Base-by-base conservation (phyloP, 176 grass and related monocot species). In the Phoenix roebelenii region DNA sequence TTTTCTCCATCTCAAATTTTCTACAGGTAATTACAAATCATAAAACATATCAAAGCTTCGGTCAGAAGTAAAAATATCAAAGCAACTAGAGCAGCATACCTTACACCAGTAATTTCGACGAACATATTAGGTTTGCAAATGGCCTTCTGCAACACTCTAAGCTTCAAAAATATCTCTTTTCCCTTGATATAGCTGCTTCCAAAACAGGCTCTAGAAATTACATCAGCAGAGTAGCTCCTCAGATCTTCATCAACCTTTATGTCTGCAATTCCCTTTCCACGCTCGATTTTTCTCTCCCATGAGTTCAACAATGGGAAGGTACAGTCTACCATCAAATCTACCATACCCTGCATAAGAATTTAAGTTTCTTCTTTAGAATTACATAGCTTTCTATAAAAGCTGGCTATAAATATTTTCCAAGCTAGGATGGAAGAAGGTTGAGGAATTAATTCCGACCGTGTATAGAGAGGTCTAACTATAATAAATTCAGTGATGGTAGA, bases 251-350 rank as follows among this genome's bases (percentile, higher is more conserved):
- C 93, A 16, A 97, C 85, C 72, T 76, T 91, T 19, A 97, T 85
- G n/a, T 91, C 84, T 20, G 68, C 15, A 3, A 63, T 68, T 28
- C 93, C 84, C 50, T 69, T 76, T 67, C 61, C 77, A 39, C 63
- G 64, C 4, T 87, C 80, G 22, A 90, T 39, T 60, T 69, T 82
- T 25, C 61, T 56, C 69, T 91, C 75, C 93, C 93, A 97, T 25
- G 70, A 80, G 49, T 68, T 73, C 7, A 97, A 10, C 52, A 97
- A 30, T 39, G 84, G 72, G 18, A 79, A 61, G 4, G 93, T 77
- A 54, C 82, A 97, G 76, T 97, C 93, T 54, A 91, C 81, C 93
- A 97, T 97, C 55, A 91, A 75, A 85, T 91, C 81, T 73, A 97
- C 72, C 93, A 97, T 97, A 29, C 81, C 81, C 93, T 97, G 32